Conservation (phyloP, 768 basidiomycete species). For the Leccinum longicurvipes region DNA sequence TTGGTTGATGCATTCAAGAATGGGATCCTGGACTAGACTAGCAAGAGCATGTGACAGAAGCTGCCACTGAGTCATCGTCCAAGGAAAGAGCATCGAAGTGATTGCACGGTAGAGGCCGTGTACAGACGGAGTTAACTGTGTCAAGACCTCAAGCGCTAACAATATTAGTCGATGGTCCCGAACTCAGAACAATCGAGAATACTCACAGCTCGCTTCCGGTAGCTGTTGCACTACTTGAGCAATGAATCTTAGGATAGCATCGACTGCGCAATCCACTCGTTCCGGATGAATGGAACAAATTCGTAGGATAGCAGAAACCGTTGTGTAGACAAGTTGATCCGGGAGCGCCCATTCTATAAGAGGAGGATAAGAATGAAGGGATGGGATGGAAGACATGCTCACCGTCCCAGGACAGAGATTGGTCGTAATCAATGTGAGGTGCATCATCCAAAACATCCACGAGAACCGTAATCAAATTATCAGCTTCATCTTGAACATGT, state of each 20-base stretch:
- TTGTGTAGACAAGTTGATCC: conserved; percentile 79
- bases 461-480: conserved; percentile 55
- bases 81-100: conserved; percentile 71
- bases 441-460: conserved; percentile 68
- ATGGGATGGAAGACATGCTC: conserved; percentile 10
- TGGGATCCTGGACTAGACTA: conserved; percentile 57
- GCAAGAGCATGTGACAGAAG: conserved; percentile 50
- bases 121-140: conserved; percentile 74
- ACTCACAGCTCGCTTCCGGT: conserved; percentile 51
- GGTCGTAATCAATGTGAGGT: conserved; percentile 75
- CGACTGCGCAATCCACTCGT: conserved; percentile 47
- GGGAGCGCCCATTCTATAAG: conserved; percentile 80
- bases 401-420: conserved; percentile 80
- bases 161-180: neutral
- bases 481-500: conserved; percentile 49
- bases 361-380: neutral
- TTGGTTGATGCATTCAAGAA: conserved; percentile 71
- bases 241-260: conserved; percentile 63
- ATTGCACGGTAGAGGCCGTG: conserved; percentile 88
- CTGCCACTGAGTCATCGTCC: conserved; percentile 68
- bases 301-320: conserved; percentile 70
- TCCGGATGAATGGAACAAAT: conserved; percentile 53
- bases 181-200: neutral
- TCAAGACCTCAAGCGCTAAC: conserved; percentile 66
- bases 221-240: conserved; percentile 54